Percentiles rank a stretch among this genome's conserved stretches.
These are phyloP conservation scores for Chlorencoelia australis DNA, from an alignment of 2,329 filamentous ascomycete genomes.

Conservation along the genomic window DNA sequence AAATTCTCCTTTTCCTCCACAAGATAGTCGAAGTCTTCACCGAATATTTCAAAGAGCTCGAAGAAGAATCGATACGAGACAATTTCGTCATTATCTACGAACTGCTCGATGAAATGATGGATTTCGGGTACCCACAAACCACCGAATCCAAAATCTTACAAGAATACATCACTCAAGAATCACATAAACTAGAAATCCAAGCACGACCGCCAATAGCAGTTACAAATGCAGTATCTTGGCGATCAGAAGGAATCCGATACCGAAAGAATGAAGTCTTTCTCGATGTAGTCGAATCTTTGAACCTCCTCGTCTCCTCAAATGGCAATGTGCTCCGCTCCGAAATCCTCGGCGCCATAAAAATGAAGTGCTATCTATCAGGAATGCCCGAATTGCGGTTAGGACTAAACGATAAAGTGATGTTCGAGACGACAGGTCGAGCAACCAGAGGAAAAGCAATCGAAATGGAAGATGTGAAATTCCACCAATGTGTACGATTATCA, in stretches of 20 bases:
- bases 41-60: slow-evolving; percentile 98
- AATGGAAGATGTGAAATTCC: slow-evolving; percentile 99
- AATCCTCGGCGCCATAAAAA: slow-evolving; percentile 94
- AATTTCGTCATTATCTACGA: slow-evolving; percentile 99
- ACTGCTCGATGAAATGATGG: slow-evolving; percentile 99
- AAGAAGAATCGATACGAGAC: slow-evolving; percentile 97
- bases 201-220: slow-evolving; percentile 94
- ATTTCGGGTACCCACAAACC: slow-evolving; percentile 98
- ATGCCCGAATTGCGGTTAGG: slow-evolving; percentile 95
- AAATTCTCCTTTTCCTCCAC: slow-evolving; percentile 96
- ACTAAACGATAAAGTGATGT: slow-evolving; percentile 99
- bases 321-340: slow-evolving; percentile 94
- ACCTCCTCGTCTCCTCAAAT: slow-evolving; percentile 85
- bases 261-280: slow-evolving; percentile 99
- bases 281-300: slow-evolving; percentile 92
- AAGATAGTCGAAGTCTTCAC: slow-evolving; percentile 98
- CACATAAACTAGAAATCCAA: slow-evolving; percentile 95
- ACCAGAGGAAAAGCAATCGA: slow-evolving; percentile 95
- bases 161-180: slow-evolving; percentile 99
- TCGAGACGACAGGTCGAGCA: slow-evolving; percentile 89
- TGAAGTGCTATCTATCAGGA: slow-evolving; percentile 98
- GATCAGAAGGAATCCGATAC: slow-evolving; percentile 94
- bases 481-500: slow-evolving; percentile 91
- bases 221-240: slow-evolving; percentile 96
- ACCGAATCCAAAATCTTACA: slow-evolving; percentile 98